Percentiles rank a stretch among this genome's conserved stretches.
Evolutionary conservation across 768 basidiomycete species (phyloP).

Genomic region (Dacryopinax spathularia): DNA sequence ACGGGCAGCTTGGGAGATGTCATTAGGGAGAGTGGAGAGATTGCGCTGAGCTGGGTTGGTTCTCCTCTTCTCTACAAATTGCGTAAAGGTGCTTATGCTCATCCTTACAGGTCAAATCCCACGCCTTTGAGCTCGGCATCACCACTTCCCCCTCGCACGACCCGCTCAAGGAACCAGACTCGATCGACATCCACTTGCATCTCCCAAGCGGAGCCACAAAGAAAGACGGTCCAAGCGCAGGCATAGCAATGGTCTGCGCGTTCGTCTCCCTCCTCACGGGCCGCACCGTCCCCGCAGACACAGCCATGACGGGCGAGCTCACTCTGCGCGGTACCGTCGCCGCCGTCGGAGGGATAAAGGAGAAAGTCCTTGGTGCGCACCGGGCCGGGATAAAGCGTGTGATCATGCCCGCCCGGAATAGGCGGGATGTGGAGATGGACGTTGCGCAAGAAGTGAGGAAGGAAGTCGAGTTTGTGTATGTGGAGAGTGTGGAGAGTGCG

Average conservation of each 20-base stretch:
- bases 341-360: slow-evolving; percentile 82
- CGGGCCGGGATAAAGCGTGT: slow-evolving; percentile 71
- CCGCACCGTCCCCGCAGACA: slow-evolving; percentile 50
- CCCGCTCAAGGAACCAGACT: slow-evolving; percentile 55
- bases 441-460: slow-evolving; percentile 55
- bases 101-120: slow-evolving; percentile 36
- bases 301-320: slow-evolving; percentile 90
- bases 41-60: slow-evolving; percentile 81
- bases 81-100: background rate
- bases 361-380: slow-evolving; percentile 75
- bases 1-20: slow-evolving; percentile 83
- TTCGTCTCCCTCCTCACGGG: slow-evolving; percentile 75
- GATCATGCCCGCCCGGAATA: slow-evolving; percentile 70
- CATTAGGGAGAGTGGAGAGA: slow-evolving; percentile 80
- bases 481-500: slow-evolving; percentile 62
- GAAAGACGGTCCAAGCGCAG: slow-evolving; percentile 89
- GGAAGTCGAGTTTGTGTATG: slow-evolving; percentile 72
- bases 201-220: slow-evolving; percentile 80
- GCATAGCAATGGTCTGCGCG: slow-evolving; percentile 78
- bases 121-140: slow-evolving; percentile 66
- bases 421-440: slow-evolving; percentile 79
- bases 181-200: slow-evolving; percentile 76
- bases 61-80: background rate
- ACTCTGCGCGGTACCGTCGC: slow-evolving; percentile 71
- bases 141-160: slow-evolving; percentile 56